Base-by-base conservation (phyloP, 768 basidiomycete genomes). In the Amanita muscaria region DNA sequence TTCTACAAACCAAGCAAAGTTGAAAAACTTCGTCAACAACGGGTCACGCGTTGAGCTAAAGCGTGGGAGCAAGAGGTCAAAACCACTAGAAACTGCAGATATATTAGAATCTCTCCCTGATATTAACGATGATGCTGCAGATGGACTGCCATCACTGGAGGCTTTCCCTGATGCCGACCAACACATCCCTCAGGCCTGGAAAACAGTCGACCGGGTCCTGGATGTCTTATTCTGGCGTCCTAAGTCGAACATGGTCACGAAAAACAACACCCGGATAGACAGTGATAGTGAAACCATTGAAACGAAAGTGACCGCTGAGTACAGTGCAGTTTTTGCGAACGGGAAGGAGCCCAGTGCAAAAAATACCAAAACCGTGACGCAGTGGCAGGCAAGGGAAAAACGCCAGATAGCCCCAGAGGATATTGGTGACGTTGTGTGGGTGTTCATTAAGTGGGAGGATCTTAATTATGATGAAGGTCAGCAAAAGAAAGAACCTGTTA, bases 381-480 rank as follows among this genome's bases (percentile, higher is more conserved):
- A 80, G 18, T 88, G 80, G 75, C 74, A 83, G 59, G 47, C 54
- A 30, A 57, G 67, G 15, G 68, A 61, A 42, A 60, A 67, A 27
- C 42, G 59, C n/a, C 56, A 56, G 3, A 62, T 89, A 5, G 56
- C 57, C 8, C 55, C 62, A 23, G 63, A 75, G 4, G 70, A 84
- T 53, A 72, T 80, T 22, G 66, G 76, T 30, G 61, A 74, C 40
- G 77, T 94, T 25, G 69, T 79, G 15, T 91, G 87, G 83, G 78
- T 75, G 10, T 92, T 92, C 59, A 70, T 90, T 52, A 99, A 98
- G 60, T 98, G 94, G 94, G 71, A 79, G 34, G 91, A 91, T 50
- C 69, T 97, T 21, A 80, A 85, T n/a, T 96, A 98, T 49, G 86
- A 94, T 16, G 85, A 91, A 69, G 81, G 93, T 88, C 46, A 42